Base-by-base conservation (phyloP, 2,329 filamentous ascomycete genomes). In the Amauroascus niger region DNA sequence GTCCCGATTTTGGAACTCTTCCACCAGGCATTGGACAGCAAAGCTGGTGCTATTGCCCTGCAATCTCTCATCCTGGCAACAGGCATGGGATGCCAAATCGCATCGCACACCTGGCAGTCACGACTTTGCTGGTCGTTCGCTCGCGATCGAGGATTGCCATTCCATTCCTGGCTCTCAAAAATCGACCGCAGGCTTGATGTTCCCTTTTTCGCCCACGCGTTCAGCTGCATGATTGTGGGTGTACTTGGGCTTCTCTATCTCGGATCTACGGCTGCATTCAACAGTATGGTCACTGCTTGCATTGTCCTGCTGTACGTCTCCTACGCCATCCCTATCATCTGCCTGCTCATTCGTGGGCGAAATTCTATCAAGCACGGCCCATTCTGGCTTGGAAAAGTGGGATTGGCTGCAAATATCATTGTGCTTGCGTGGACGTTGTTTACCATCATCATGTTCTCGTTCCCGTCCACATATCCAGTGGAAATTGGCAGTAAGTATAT, bases 121-220 rank as follows among this genome's bases (percentile, higher is more conserved):
- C 68, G 76, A 0, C 66, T 78, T 6, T 74, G 71, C 55, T 79
- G 76, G 76, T 75, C 73, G 16, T 78, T 79, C 59, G 75, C 77
- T 8, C 68, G 76, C 3, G 77, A 79, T 59, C 62, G 67, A 13
- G 76, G 75, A 2, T 55, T 79, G 1, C 76, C 76, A 0, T 70
- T 67, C n/a, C 68, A 71, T 18, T 45, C 57, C 16, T 70, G 69
- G 55, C 64, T 77, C 9, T 63, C 67, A 8, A 63, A 66, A 9
- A 71, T 78, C 5, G 60, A 74, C 53, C 61, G 62, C 1, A 64
- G 52, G 13, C 62, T 74, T 2, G 70, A 73, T 52, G 73, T 78
- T 0, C 75, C 75, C 0, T 54, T 77, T 0, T 62, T 69, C 32
- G 74, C 74, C 24, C 72, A 76, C 52, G 57, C 67, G 18, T 62